Percentiles rank a stretch among this genome's conserved stretches.
phyloP scores from a whole-genome alignment of 768 basidiomycete species.

The Strobilomyces dryophilus region DNA sequence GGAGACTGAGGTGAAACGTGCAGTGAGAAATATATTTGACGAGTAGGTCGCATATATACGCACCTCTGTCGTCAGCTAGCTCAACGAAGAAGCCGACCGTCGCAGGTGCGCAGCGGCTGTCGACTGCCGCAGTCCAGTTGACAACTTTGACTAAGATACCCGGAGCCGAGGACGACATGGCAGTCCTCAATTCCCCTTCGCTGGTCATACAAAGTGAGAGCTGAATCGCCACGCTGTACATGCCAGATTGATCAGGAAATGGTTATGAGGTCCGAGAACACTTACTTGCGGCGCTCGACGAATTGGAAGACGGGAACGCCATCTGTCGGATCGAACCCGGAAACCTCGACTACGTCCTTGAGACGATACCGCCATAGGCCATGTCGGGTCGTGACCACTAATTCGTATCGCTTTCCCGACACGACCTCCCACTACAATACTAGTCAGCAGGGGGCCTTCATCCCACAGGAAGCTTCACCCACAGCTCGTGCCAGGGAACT shows the following conservation, averaged over 20 bases:
- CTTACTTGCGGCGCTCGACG: background rate
- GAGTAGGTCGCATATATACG: background rate
- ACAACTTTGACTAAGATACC: background rate
- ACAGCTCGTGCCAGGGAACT: background rate
- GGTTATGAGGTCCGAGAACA: background rate
- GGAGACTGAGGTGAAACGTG: too few relatives aligned
- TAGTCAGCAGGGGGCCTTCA: too few relatives aligned
- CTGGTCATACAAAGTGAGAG: background rate
- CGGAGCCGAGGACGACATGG: background rate
- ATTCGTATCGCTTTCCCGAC: background rate
- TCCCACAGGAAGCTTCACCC: too few relatives aligned
- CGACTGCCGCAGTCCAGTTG: constrained; percentile 9
- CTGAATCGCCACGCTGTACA: background rate
- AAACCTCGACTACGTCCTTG: too few relatives aligned
- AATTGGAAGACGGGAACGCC: background rate
- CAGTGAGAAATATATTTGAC: background rate
- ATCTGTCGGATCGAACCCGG: background rate
- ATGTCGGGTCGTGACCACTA: background rate
- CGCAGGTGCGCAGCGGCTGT: background rate
- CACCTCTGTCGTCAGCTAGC: background rate
- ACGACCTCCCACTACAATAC: background rate
- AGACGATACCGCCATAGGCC: background rate
- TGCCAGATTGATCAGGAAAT: background rate
- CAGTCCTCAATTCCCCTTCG: background rate
- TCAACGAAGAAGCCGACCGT: constrained; percentile 14